Evolutionary conservation across 1,139 yeast species (phyloP).

Genomic region (Diutina pseudorugosa): DNA sequence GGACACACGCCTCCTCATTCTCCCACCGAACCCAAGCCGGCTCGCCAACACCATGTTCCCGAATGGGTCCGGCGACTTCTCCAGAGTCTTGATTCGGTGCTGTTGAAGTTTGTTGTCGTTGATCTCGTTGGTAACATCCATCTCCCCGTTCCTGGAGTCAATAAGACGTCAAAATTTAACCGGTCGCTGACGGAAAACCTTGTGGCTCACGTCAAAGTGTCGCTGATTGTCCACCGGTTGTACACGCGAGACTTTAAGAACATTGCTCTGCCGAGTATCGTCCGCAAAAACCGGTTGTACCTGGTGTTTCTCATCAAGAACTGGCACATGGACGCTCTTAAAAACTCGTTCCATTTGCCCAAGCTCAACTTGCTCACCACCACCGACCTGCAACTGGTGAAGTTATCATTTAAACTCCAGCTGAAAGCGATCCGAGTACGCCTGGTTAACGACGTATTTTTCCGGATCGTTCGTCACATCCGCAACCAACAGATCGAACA

Average conservation of each 20-base stretch:
- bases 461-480: conserved; percentile 23
- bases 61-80: not conserved
- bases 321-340: conserved; percentile 20
- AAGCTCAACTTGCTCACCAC: conserved; percentile 18
- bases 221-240: conserved; percentile 1
- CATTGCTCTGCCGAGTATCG: not conserved
- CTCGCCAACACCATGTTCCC: not conserved
- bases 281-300: conserved; percentile 6
- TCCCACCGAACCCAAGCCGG: not conserved
- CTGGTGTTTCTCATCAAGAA: conserved; percentile 20
- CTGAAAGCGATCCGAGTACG: conserved; percentile 19
- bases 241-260: not conserved
- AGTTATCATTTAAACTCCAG: conserved; percentile 15
- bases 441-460: conserved; percentile 28
- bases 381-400: conserved; percentile 15
- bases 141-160: not conserved
- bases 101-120: not conserved
- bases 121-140: not conserved
- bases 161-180: not conserved
- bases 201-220: not conserved
- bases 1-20: not conserved
- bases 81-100: not conserved
- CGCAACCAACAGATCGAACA: conserved; percentile 18
- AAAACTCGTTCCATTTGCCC: conserved; percentile 18
- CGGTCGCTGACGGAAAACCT: not conserved